phyloP scores from a whole-genome alignment of 2,329 filamentous ascomycete species.

The Proliferodiscus dingleyae region DNA sequence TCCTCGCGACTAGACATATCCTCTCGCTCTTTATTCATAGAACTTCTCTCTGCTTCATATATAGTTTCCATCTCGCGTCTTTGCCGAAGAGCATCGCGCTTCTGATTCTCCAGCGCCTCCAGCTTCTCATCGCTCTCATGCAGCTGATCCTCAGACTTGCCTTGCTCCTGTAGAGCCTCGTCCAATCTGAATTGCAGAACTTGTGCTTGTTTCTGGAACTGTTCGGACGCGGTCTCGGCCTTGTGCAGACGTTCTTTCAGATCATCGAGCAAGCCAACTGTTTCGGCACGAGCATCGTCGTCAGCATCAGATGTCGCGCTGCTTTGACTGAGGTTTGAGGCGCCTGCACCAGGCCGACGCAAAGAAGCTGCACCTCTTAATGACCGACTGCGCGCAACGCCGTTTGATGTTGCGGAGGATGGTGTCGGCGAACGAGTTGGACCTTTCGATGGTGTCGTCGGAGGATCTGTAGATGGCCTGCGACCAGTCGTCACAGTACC shows the following conservation, averaged over 20 bases:
- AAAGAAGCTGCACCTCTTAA: slow-evolving; percentile 62
- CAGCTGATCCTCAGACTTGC: slow-evolving; percentile 77
- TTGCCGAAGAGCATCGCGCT: slow-evolving; percentile 75
- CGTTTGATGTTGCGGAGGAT: slow-evolving; percentile 24
- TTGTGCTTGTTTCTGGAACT: slow-evolving; percentile 77
- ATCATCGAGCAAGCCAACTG: slow-evolving; percentile 74
- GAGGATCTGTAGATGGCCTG: slow-evolving; percentile 27
- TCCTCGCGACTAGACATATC: slow-evolving; percentile 79
- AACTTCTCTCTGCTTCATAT: slow-evolving; percentile 83
- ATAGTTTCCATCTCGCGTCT: slow-evolving; percentile 88
- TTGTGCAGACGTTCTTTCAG: slow-evolving; percentile 77
- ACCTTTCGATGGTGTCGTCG: slow-evolving; percentile 19
- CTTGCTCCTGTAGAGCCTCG: slow-evolving; percentile 77
- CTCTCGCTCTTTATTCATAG: slow-evolving; percentile 87
- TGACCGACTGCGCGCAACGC: slow-evolving; percentile 57
- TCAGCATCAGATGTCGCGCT: slow-evolving; percentile 46
- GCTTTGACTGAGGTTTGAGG: slow-evolving; percentile 29
- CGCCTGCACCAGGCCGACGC: slow-evolving; percentile 45
- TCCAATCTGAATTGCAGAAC: slow-evolving; percentile 82
- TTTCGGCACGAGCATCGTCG: slow-evolving; percentile 73
- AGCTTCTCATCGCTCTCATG: slow-evolving; percentile 84
- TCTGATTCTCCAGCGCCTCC: slow-evolving; percentile 76
- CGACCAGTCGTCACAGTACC: slow-evolving; percentile 22
- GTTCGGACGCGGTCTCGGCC: slow-evolving; percentile 72
- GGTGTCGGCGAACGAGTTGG: slow-evolving; percentile 26